Evolutionary conservation across 345 rosid genomes (phyloP), one percentile per base, ranked within the genome.

Genomic region (Citrus reticulata): DNA sequence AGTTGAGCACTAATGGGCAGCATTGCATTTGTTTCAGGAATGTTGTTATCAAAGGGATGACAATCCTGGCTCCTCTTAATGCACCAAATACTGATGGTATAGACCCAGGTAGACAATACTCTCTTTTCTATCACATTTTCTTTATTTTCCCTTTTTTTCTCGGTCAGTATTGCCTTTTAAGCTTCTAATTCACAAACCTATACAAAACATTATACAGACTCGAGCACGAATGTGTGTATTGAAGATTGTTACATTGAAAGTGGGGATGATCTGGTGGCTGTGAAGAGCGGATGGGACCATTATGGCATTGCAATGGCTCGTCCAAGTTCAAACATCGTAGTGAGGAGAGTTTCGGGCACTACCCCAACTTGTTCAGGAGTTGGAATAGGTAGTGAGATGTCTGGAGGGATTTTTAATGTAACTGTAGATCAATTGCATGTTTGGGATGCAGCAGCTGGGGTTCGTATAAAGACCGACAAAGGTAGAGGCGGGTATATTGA

Each of bases 11-110:
- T 82, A 71, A 82, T 60, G 19, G 20, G n/a, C 40, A 29, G 42
- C 13, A 25, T 35, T 72, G 35, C 75, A 24, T 55, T 77, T 76
- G 70, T 79, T 86, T 76, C 91, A 94, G 98, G 59, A 93, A 94
- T 86, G 91, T 96, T 76, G 93, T 96, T 84, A 83, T 97, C 69
- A 90, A 85, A 83, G 84, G 84, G 80, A 89, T 97, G 98, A 93
- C 95, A 27, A 91, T 97, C 81, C 87, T 90, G 87, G 95, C 99
- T 79, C 99, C 98, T 19, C 91, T 93, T 46, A 88, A 91, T 83
- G 98, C 99, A 10, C 99, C 98, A 63, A 97, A 97, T 87, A 93
- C 99, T 0, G 99, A 97, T 81, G 99, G 99, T 39, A 92, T 97
- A 79, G 99, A 94, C 68, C 98, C 97, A 74, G 99, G 99, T 90